Percentiles rank a stretch among this genome's conserved stretches.
Conservation (phyloP, 352 stramenopile species). For the Elongisporangium anandrum region DNA sequence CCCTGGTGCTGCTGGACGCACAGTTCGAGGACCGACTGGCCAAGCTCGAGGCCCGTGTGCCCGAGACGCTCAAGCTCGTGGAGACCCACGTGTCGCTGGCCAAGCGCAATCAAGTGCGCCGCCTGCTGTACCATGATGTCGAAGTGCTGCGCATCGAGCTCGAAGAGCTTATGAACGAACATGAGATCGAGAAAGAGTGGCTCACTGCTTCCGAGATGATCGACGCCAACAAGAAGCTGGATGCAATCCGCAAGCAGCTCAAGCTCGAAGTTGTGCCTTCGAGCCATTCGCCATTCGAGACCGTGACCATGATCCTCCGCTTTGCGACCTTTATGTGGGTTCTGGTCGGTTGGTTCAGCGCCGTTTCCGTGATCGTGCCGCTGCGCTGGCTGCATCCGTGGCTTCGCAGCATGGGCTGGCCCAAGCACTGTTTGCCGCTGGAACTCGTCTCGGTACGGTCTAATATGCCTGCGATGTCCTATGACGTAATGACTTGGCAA, state of each 20-base stretch:
- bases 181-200: constrained; percentile 62
- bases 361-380: constrained; percentile 57
- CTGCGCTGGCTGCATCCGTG: constrained; percentile 55
- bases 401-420: constrained; percentile 46
- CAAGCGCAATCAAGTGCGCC: constrained; percentile 68
- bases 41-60: constrained; percentile 45
- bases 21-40: constrained; percentile 52
- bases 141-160: constrained; percentile 77
- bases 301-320: constrained; percentile 58
- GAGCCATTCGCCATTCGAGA: constrained; percentile 40
- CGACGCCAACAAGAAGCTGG: constrained; percentile 46
- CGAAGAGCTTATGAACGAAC: constrained; percentile 67
- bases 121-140: constrained; percentile 64
- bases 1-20: constrained; percentile 52
- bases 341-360: constrained; percentile 74
- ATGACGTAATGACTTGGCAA: neutral
- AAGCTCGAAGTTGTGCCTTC: constrained; percentile 51
- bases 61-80: constrained; percentile 33
- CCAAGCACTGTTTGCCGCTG: constrained; percentile 79
- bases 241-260: constrained; percentile 59
- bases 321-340: constrained; percentile 62
- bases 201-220: constrained; percentile 37
- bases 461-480: neutral
- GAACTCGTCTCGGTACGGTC: constrained; percentile 59
- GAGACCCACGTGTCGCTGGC: constrained; percentile 37